Evolutionary conservation across 2,329 filamentous ascomycete species (phyloP).

Genomic region (Cordyceps javanica): DNA sequence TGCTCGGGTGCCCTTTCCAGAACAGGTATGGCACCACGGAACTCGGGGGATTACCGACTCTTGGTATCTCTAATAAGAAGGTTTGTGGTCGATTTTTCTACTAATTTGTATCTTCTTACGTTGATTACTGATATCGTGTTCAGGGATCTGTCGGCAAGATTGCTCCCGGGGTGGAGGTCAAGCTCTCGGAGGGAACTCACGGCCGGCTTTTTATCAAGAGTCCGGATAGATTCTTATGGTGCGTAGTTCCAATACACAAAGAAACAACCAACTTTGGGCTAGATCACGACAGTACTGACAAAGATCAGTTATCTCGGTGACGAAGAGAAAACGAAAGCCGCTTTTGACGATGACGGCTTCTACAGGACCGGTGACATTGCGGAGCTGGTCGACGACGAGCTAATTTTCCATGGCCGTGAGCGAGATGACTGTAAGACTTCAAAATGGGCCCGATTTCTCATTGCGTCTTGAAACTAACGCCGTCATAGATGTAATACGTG

Average conservation of each 20-base stretch:
- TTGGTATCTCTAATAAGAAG: neutral
- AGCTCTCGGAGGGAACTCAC: conserved; percentile 16
- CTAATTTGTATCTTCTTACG: neutral
- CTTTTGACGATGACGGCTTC: neutral
- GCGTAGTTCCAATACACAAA: neutral
- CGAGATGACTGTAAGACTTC: conserved; percentile 18
- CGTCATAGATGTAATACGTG: conserved; percentile 11
- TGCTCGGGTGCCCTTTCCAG: conserved; percentile 12
- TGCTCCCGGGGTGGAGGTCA: conserved; percentile 9
- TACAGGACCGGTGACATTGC: conserved; percentile 2
- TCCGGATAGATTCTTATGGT: conserved; percentile 5
- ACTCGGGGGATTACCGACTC: conserved; percentile 4
- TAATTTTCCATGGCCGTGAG: conserved; percentile 16
- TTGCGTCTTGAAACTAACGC: neutral
- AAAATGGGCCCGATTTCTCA: too few relatives aligned
- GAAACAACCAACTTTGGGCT: neutral
- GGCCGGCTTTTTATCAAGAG: conserved; percentile 18
- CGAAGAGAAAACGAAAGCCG: neutral
- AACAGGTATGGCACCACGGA: conserved; percentile 15
- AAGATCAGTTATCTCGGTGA: neutral
- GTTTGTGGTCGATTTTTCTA: neutral
- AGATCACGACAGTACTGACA: too few relatives aligned
- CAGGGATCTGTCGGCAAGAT: conserved; percentile 10
- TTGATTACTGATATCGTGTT: neutral
- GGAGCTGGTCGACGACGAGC: neutral